These are phyloP conservation scores for Neurospora sp. DNA, from an alignment of 495 filamentous ascomycete species.

Conservation along the genomic window DNA sequence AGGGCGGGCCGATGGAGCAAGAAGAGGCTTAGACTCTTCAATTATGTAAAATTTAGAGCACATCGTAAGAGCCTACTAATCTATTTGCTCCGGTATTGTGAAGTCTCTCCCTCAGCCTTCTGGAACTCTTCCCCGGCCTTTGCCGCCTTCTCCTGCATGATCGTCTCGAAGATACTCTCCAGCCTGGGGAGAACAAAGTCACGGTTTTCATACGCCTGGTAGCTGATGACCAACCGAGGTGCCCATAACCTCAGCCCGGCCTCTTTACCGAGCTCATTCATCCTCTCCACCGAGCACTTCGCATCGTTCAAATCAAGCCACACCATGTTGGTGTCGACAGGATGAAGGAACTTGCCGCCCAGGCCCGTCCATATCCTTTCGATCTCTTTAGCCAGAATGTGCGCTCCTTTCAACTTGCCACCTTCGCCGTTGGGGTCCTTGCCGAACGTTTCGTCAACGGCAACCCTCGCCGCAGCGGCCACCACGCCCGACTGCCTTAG, in stretches of 20 bases:
- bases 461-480: conserved; percentile 48
- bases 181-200: conserved; percentile 41
- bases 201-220: conserved; percentile 44
- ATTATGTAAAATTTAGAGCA: not conserved
- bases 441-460: conserved; percentile 61
- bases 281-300: conserved; percentile 31
- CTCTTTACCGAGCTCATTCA: conserved; percentile 40
- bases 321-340: conserved; percentile 87
- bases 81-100: conserved; percentile 15
- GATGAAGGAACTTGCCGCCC: conserved; percentile 49
- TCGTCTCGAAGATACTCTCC: conserved; percentile 37
- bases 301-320: conserved; percentile 68
- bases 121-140: not conserved
- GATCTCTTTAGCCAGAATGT: conserved; percentile 56
- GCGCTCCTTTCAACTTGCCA: conserved; percentile 52
- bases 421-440: conserved; percentile 48
- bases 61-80: not conserved
- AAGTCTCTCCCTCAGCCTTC: conserved; percentile 5
- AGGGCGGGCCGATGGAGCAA: not conserved
- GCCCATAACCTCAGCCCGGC: conserved; percentile 44
- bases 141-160: conserved; percentile 15
- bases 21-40: not conserved
- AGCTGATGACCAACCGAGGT: conserved; percentile 52
- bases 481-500: conserved; percentile 59
- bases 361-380: conserved; percentile 52